Base-by-base conservation (phyloP, 345 rosid species). In the Gossypium raimondii region DNA sequence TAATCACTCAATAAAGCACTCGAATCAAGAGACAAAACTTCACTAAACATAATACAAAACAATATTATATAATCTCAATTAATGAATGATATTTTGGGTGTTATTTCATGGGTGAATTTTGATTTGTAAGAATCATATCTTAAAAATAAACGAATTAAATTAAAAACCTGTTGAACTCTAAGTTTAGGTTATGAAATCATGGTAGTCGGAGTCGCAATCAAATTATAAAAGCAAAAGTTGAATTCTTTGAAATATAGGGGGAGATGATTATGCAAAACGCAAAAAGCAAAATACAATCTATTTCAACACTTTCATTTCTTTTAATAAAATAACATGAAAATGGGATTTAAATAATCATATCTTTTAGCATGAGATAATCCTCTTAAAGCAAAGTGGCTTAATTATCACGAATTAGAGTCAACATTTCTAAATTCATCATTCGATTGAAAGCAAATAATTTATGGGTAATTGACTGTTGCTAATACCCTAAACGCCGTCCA, bases 401-500 rank as follows among this genome's bases (percentile, higher is more conserved):
- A 53, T 18, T 18, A 38, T 12, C 0, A 58, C 4, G 61, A 57
- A 12, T 11, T 10, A n/a, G 51, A 55, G 27, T 71, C 51, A 55
- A 71, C n/a, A 11, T 70, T 3, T 52, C 4, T 29, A 70, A 53
- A 34, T 70, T 67, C 47, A 53, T 13, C 43, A n/a, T 55, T 55
- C 3, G 38, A 34, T 4, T 34, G 41, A 34, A 5, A 34, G 57
- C 60, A n/a, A 18, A 7, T 71, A 1, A 34, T 20, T 20, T 20
- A 6, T 68, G 34, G 73, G 22, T 25, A 52, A 17, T 4, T 29
- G 45, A 70, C 9, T 5, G 13, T 27, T 24, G 73, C 16, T 24
- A 44, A 63, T 5, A 48, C 17, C 62, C 29, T 22, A 57, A 20
- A 20, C 25, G 29, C 62, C 63, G 16, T 75, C 53, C 80, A 70